Base-by-base conservation (phyloP, 495 filamentous ascomycete species). In the Opeltia flavorubescens region DNA sequence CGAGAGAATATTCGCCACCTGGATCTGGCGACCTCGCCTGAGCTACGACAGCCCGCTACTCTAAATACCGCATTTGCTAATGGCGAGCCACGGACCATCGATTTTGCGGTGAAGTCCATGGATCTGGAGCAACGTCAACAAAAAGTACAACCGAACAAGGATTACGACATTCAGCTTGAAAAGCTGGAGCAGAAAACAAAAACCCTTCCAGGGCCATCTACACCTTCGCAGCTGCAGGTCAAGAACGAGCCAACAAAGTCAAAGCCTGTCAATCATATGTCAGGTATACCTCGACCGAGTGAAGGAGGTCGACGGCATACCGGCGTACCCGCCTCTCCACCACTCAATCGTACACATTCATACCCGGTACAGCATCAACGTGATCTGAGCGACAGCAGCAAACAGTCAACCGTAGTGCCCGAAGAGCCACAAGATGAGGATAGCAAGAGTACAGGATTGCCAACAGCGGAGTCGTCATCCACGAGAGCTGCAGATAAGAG, bases 291-390 rank as follows among this genome's bases (percentile, higher is more conserved):
- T 24, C 62, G 75, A 48, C 68, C 62, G 44, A 49, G 64, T 15
- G 71, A 75, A 41, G 64, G 44, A 54, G 70, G 54, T 50, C 70
- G 50, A 47, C 64, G 56, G 36, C 63, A 52, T 41, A 46, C 53
- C 38, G 58, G 62, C 13, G 64, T 63, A 43, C 54, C 68, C 34
- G 67, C 72, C 18, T 81, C 80, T 31, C 81, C 83, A 35, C 78
- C 81, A 1, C 64, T 89, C 43, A 55, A 74, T 39, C 79, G 86
- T 30, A 73, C 85, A 18, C 71, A 85, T 40, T 81, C 84, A 17
- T 83, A 88, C 44, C 84, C 86, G 15, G 63, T 59, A 8, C 67
- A 71, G 43, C 44, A 61, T 40, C 45, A 59, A 2, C 58, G 59
- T 33, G 65, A 68, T 9, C 51, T 47, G 33, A 54, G 27, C 18